Evolutionary conservation across 176 grass and related monocot genomes (phyloP), one percentile per base, ranked within the genome.

Genomic region (Cenchrus americanus): DNA sequence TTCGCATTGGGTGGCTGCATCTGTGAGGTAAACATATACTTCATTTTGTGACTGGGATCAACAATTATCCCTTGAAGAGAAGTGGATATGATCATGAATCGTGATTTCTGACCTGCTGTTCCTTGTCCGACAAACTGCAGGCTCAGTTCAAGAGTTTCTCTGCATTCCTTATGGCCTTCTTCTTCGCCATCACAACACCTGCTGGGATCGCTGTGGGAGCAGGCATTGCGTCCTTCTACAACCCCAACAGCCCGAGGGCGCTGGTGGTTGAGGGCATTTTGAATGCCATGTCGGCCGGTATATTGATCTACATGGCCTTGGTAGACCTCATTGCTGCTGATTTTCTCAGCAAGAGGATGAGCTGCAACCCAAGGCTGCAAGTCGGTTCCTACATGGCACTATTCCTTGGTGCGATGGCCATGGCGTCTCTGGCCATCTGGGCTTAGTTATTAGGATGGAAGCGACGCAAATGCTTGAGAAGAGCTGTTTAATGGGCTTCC

Each of bases 1-100:
- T 94, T 97, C 76, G 92, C 94, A 18, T 81, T 97, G 57, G 90
- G 92, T 40, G 92, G 92, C 85, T 97, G 92, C 88, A 89, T 97
- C 69, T 92, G 88, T 42, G 73, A 94, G 94, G 94, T 96, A 72
- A 53, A 13, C 46, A 42, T 62, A 23, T 32, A 46, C 70, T 59
- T 65, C 11, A 12, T 61, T 82, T 67, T 68, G 14, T 78, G 14
- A 32, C 73, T 4, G 40, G 0, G 37, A 7, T 42, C 12, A 42
- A 60, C 27, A 59, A 7, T 24, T 73, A 5, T 74, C 52, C 3
- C 11, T 70, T 52, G 37, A 43, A 50, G 61, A 10, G 17, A 53
- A 73, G 15, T 26, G 17, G 24, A 72, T 15, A 58, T 51, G 30
- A 1, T 30, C 17, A n/a, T 41, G 66, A 23, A 1, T 30, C 17